These are phyloP conservation scores for Cutaneotrichosporon curvatum DNA, from an alignment of 1,284 basidiomycete species.

Conservation along the genomic window DNA sequence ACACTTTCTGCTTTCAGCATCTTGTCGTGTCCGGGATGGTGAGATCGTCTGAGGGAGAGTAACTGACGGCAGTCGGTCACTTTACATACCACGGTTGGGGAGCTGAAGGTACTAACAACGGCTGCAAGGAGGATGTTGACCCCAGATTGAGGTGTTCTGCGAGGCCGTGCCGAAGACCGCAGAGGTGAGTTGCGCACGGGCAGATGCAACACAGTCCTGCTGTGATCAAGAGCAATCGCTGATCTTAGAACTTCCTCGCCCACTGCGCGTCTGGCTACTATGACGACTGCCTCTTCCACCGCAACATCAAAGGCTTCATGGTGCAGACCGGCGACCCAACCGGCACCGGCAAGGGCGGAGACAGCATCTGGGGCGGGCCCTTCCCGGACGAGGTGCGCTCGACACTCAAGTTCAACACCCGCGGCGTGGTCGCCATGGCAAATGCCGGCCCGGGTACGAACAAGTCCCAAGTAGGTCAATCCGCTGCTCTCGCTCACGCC, in stretches of 20 bases:
- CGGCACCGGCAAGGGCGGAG: slow-evolving; percentile 54
- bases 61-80: slow-evolving; percentile 66
- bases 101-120: slow-evolving; percentile 67
- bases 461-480: slow-evolving; percentile 57
- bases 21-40: background rate
- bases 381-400: slow-evolving; percentile 85
- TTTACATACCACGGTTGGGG: slow-evolving; percentile 85
- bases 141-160: slow-evolving; percentile 90
- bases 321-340: slow-evolving; percentile 78
- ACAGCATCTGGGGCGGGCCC: slow-evolving; percentile 59
- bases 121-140: background rate
- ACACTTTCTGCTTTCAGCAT: no score
- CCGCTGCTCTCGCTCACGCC: background rate
- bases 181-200: slow-evolving; percentile 56
- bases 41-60: background rate
- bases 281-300: slow-evolving; percentile 78
- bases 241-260: slow-evolving; percentile 79
- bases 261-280: slow-evolving; percentile 86
- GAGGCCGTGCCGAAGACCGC: slow-evolving; percentile 89
- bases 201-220: background rate
- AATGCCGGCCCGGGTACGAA: slow-evolving; percentile 89
- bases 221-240: background rate
- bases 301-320: slow-evolving; percentile 94
- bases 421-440: slow-evolving; percentile 94
- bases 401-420: slow-evolving; percentile 90